These are phyloP conservation scores for Sclerotinia trifoliorum DNA, from an alignment of 2,329 filamentous ascomycete genomes.

Conservation along the genomic window DNA sequence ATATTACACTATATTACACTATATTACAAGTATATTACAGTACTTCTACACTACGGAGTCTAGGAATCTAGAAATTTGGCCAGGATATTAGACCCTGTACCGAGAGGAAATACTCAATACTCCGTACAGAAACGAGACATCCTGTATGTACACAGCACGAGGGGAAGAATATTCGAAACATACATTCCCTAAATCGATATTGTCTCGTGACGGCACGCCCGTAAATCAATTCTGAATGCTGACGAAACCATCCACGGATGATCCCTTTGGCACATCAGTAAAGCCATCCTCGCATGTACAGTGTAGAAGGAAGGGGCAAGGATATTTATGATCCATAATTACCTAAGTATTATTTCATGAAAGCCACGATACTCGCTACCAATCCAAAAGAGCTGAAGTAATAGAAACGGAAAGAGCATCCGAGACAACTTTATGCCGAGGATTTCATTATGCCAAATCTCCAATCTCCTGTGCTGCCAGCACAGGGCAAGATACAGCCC, in stretches of 20 bases:
- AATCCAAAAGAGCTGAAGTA: conserved; percentile 3
- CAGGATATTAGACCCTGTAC: neutral
- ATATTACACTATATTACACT: no score
- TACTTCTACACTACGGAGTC: neutral
- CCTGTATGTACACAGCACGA: conserved; percentile 2
- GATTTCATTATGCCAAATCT: conserved; percentile 24
- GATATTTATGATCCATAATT: conserved; percentile 17
- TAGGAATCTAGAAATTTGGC: neutral
- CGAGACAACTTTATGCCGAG: conserved; percentile 27
- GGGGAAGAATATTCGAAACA: neutral
- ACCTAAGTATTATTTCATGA: neutral
- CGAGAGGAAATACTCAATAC: neutral
- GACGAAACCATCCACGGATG: neutral
- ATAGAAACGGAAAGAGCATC: conserved; percentile 27
- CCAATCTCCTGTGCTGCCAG: conserved; percentile 22
- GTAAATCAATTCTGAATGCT: neutral
- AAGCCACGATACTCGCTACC: conserved; percentile 5
- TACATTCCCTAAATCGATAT: neutral
- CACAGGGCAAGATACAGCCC: conserved; percentile 21
- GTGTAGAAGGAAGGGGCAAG: conserved; percentile 18
- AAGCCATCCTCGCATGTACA: conserved; percentile 11
- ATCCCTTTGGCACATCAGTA: conserved; percentile 8
- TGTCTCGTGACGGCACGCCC: conserved; percentile 1
- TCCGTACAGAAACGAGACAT: neutral
- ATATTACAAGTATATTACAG: no score